Evolutionary conservation across 768 basidiomycete species (phyloP).

Genomic region (Antrodiella citrinella): DNA sequence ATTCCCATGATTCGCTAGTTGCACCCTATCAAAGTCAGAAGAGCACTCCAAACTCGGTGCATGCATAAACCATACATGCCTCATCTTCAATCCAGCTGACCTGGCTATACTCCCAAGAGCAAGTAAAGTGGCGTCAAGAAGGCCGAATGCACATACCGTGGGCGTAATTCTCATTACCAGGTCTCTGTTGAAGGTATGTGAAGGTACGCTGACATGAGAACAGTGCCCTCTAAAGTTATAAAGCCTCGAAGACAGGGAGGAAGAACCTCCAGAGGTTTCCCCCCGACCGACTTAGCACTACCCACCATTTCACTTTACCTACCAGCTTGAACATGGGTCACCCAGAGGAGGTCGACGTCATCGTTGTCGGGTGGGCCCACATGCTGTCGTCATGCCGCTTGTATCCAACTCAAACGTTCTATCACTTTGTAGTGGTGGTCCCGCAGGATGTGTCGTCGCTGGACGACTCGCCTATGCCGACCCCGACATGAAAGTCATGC

Average conservation of each 20-base stretch:
- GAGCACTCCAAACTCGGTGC: not conserved
- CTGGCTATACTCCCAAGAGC: not conserved
- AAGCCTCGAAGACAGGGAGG: not conserved
- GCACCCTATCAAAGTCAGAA: not conserved
- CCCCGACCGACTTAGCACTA: not conserved
- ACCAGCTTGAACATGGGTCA: slow-evolving; percentile 30
- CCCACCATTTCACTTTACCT: not conserved
- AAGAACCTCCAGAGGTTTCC: not conserved
- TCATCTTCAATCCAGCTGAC: not conserved
- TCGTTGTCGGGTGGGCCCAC: slow-evolving; percentile 45
- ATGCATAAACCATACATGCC: not conserved
- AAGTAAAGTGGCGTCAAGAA: not conserved
- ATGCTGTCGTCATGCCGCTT: not conserved
- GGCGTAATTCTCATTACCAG: not conserved
- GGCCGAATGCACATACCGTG: not conserved
- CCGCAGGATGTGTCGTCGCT: slow-evolving; percentile 63
- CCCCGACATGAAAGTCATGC: slow-evolving; percentile 66
- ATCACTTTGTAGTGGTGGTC: slow-evolving; percentile 38
- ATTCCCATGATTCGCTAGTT: not conserved
- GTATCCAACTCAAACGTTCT: slow-evolving; percentile 3
- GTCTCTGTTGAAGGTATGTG: not conserved
- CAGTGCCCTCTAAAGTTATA: not conserved
- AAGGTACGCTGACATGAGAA: not conserved
- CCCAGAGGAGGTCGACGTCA: slow-evolving; percentile 66
- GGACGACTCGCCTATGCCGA: slow-evolving; percentile 66